A percentile compares a stretch with the other conserved stretches of the same genome.
These are phyloP conservation scores for Malania oleifera DNA, from an alignment of 164 flowering plant genomes.

Conservation along the genomic window DNA sequence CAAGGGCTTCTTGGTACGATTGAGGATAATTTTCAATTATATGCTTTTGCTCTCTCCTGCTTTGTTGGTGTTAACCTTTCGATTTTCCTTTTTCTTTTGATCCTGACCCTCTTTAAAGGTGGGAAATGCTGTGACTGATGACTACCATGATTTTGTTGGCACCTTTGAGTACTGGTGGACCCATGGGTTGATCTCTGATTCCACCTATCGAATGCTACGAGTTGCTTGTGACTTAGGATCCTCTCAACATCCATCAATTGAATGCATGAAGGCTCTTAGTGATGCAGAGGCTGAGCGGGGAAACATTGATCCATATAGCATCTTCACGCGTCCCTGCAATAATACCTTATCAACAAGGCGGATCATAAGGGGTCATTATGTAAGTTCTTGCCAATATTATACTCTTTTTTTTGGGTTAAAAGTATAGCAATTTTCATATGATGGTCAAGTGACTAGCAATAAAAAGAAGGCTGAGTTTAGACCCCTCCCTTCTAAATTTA, in stretches of 20 bases:
- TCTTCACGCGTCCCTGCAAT: constrained; percentile 76
- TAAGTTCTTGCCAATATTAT: constrained; percentile 33
- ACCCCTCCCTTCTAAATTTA: no score
- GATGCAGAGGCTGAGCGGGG: constrained; percentile 65
- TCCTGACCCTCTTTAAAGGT: constrained; percentile 41
- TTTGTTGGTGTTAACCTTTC: constrained; percentile 1
- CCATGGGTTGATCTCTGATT: constrained; percentile 90
- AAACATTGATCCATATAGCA: constrained; percentile 90
- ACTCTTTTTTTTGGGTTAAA: no score
- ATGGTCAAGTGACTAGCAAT: no score
- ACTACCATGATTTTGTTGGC: constrained; percentile 81
- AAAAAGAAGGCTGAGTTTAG: no score
- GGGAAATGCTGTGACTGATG: constrained; percentile 96
- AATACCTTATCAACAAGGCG: constrained; percentile 42
- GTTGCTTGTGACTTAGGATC: constrained; percentile 50
- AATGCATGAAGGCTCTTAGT: constrained; percentile 55
- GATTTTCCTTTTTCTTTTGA: neutral
- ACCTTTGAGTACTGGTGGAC: constrained; percentile 99
- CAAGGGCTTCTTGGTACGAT: constrained; percentile 83
- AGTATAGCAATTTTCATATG: no score
- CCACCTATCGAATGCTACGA: constrained; percentile 55
- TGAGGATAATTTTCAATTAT: neutral
- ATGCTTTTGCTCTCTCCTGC: neutral
- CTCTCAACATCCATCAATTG: constrained; percentile 65
- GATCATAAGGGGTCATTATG: constrained; percentile 71